Evolutionary conservation across 2,329 filamentous ascomycete species (phyloP).

Genomic region (Zymoseptoria ardabiliae): DNA sequence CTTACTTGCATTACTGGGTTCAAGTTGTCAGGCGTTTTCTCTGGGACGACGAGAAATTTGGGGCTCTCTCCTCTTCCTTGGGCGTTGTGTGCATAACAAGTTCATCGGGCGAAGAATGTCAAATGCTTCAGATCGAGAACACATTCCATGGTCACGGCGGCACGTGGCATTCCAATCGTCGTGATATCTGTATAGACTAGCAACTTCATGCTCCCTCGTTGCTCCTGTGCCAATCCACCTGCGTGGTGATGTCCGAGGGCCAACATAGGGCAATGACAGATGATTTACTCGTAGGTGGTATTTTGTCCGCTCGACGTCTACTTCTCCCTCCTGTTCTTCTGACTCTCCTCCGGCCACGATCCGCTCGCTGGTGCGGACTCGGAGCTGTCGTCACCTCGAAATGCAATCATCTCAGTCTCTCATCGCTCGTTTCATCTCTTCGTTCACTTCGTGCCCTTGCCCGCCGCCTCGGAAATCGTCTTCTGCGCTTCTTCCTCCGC

Average conservation of each 20-base stretch:
- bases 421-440: not conserved
- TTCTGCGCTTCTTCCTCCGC: conserved; percentile 60
- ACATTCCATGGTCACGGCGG: no score
- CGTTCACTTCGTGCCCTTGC: conserved; percentile 3
- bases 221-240: not conserved
- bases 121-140: not conserved
- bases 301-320: not conserved
- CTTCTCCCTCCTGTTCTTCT: not conserved
- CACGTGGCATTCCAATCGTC: not conserved
- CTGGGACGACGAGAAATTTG: not conserved
- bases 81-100: not conserved
- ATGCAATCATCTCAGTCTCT: not conserved
- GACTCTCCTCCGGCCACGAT: not conserved
- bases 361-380: not conserved
- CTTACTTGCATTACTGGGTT: not conserved
- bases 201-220: not conserved
- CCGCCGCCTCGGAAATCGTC: conserved; percentile 18
- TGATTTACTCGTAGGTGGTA: not conserved
- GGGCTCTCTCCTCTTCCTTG: not conserved
- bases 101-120: not conserved
- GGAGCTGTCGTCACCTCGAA: not conserved
- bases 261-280: not conserved
- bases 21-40: not conserved
- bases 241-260: no score
- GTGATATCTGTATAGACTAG: not conserved